Evolutionary conservation across 495 filamentous ascomycete genomes (phyloP).

Genomic region (Aspergillus homomorphus): DNA sequence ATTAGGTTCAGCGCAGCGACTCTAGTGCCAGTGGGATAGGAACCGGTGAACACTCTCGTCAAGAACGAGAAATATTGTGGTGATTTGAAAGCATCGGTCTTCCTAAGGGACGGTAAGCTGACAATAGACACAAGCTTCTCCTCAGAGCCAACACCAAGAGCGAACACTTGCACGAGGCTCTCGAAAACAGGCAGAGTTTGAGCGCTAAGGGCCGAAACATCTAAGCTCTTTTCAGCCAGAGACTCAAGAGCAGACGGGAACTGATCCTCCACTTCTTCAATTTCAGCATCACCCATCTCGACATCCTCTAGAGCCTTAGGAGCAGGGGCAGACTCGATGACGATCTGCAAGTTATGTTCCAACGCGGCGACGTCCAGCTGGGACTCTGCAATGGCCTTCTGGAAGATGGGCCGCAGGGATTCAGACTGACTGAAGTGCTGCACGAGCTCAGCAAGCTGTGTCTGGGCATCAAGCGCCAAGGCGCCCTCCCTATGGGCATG

Average conservation of each 20-base stretch:
- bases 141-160: conserved; percentile 51
- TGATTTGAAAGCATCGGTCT: conserved; percentile 50
- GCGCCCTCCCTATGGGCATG: conserved; percentile 33
- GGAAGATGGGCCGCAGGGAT: conserved; percentile 55
- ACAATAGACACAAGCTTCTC: conserved; percentile 55
- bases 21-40: conserved; percentile 63
- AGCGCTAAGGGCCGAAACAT: conserved; percentile 36
- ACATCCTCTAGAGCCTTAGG: conserved; percentile 45
- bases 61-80: conserved; percentile 76
- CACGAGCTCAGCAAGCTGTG: conserved; percentile 59
- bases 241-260: conserved; percentile 39
- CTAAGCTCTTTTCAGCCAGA: conserved; percentile 28
- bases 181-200: conserved; percentile 43
- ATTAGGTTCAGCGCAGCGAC: conserved; percentile 63
- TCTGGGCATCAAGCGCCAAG: conserved; percentile 51
- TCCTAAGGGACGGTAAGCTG: conserved; percentile 55
- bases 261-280: conserved; percentile 34
- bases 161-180: conserved; percentile 61
- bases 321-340: conserved; percentile 50
- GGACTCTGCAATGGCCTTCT: conserved; percentile 55
- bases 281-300: conserved; percentile 46
- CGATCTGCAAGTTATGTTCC: conserved; percentile 66
- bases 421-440: conserved; percentile 55
- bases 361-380: conserved; percentile 64
- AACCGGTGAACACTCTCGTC: conserved; percentile 67